phyloP scores from a whole-genome alignment of 2,329 filamentous ascomycete genomes.

The Ascocoryne sarcoides region DNA sequence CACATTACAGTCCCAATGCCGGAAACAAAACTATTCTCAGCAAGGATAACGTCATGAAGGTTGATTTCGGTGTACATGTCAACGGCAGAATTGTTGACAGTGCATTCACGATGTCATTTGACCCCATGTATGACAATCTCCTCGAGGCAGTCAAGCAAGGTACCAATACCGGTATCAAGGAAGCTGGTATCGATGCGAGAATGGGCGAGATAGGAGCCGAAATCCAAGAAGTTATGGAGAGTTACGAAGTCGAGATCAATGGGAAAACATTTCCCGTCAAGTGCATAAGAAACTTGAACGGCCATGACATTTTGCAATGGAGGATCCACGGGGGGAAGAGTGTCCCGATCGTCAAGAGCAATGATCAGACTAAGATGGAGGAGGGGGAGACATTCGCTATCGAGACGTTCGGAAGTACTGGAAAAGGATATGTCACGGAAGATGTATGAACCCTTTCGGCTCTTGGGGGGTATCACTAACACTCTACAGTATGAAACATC shows the following conservation, averaged over 20 bases:
- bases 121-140: constrained; percentile 60
- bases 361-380: constrained; percentile 92
- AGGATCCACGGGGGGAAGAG: constrained; percentile 89
- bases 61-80: constrained; percentile 63
- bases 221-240: constrained; percentile 55
- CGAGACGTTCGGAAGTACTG: constrained; percentile 91
- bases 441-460: constrained; percentile 49
- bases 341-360: constrained; percentile 85
- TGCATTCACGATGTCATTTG: constrained; percentile 61
- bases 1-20: constrained; percentile 80
- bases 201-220: constrained; percentile 57
- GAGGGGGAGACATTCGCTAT: constrained; percentile 94
- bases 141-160: constrained; percentile 58
- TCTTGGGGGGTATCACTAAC: constrained; percentile 7
- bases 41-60: constrained; percentile 63
- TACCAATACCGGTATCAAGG: constrained; percentile 70
- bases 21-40: constrained; percentile 68
- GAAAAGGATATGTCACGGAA: constrained; percentile 78
- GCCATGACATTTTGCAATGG: constrained; percentile 83
- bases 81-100: constrained; percentile 65
- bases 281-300: constrained; percentile 44
- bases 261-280: constrained; percentile 46
- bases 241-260: constrained; percentile 48
- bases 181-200: constrained; percentile 86
- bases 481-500: constrained; percentile 62